Evolutionary conservation across 345 rosid species (phyloP), one percentile per base, ranked within the genome.

Genomic region (Anastatica hierochuntica): DNA sequence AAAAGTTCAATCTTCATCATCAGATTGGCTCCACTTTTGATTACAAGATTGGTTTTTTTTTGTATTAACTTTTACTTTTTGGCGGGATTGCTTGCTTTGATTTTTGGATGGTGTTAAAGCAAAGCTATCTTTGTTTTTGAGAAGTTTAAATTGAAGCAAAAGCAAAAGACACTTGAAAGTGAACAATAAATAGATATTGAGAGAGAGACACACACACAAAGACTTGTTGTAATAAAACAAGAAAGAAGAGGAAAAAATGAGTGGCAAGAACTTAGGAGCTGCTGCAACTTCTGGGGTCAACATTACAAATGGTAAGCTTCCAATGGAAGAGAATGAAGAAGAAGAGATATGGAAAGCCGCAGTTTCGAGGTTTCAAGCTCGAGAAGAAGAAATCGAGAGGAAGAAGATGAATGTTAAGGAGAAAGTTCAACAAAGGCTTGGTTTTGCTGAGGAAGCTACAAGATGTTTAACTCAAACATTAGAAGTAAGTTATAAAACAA

Each of bases 301-400:
- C 39, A 39, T n/a, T n/a, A n/a, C 50, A 8, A 62, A 72, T 16
- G 74, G 72, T 34, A 78, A 73, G 68, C 49, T 60, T 31, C 62
- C 84, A 26, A 58, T 68, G 49, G 90, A 75, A 14, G 85, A 78
- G 36, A 76, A 70, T 9, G 79, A 69, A 45, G 87, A 75, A 0
- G 83, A 72, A 26, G 89, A 82, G 63, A 53, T 64, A 10, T 72
- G 82, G 19, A 78, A 68, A 50, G 55, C 66, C 34, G 72, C 80
- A 14, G 74, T 89, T 5, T 69, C 92, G 8, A 53, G 72, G 21
- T 51, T 83, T 44, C 81, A 85, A 60, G 88, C 90, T 4, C 59
- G 71, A 70, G 97, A 89, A 71, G 89, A 89, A 50, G 85, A 83
- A 81, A 89, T 85, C 17, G 82, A 78, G 71, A 75, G 75, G 78